Evolutionary conservation across 2,329 filamentous ascomycete species (phyloP).

Genomic region (Xylaria arbuscula): DNA sequence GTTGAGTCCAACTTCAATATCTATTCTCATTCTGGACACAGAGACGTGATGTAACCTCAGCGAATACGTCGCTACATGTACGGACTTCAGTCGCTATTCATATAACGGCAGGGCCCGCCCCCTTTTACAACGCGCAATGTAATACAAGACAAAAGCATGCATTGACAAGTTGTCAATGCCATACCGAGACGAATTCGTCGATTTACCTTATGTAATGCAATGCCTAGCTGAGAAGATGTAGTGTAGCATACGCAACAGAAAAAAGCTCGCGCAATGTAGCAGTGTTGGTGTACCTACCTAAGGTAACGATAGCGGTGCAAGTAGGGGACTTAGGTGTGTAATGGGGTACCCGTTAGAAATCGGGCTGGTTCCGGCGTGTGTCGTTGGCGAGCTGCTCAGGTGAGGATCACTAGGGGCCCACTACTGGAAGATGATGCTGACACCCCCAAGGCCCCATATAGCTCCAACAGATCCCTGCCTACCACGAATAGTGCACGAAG

Average conservation of each 20-base stretch:
- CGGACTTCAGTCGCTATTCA: too few species aligned
- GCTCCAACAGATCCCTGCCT: conserved; percentile 36
- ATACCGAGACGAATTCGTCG: too few species aligned
- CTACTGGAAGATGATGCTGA: conserved; percentile 24
- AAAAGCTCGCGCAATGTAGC: not conserved
- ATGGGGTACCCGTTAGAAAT: not conserved
- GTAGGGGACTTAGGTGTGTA: not conserved
- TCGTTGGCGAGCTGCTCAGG: conserved; percentile 19
- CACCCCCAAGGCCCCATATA: conserved; percentile 32
- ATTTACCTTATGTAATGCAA: too few species aligned
- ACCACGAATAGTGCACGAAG: conserved; percentile 34
- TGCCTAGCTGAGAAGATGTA: too few species aligned
- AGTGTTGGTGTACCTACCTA: too few species aligned
- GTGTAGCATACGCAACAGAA: not conserved
- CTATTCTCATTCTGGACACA: not conserved
- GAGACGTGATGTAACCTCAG: not conserved
- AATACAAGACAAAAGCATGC: not conserved
- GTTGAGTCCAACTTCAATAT: not conserved
- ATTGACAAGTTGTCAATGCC: not conserved
- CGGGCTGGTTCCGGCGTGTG: conserved; percentile 25
- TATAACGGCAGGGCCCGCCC: too few species aligned
- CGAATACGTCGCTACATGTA: too few species aligned
- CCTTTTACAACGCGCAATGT: too few species aligned
- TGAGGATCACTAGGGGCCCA: conserved; percentile 29
- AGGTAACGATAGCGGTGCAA: too few species aligned